A percentile compares a stretch with the other conserved stretches of the same genome.
These are phyloP conservation scores for Malassezia japonica DNA, from an alignment of 1,284 basidiomycete genomes.

Conservation along the genomic window DNA sequence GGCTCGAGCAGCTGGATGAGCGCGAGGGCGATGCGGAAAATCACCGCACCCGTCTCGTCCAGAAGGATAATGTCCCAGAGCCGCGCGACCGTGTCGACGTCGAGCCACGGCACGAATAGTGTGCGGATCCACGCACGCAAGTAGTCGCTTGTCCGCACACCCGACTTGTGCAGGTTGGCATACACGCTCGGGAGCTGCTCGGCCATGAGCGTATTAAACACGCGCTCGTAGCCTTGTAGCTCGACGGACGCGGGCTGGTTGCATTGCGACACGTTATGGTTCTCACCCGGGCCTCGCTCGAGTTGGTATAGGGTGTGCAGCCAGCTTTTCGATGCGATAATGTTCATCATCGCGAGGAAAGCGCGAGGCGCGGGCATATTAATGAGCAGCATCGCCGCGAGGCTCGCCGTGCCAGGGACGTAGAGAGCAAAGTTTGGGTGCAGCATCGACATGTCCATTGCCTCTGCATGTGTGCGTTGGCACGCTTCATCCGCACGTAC, in stretches of 20 bases:
- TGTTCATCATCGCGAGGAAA: conserved; percentile 77
- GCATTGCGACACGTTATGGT: not conserved
- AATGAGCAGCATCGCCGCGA: conserved; percentile 80
- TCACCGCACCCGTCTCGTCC: conserved; percentile 30
- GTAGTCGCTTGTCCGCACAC: conserved; percentile 24
- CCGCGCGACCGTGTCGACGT: conserved; percentile 34
- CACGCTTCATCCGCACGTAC: conserved; percentile 69
- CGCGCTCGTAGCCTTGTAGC: conserved; percentile 53
- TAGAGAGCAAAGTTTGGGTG: conserved; percentile 25
- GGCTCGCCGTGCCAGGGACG: conserved; percentile 47
- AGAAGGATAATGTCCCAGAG: conserved; percentile 40
- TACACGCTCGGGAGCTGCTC: conserved; percentile 84
- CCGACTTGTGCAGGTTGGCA: conserved; percentile 35
- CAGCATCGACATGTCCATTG: not conserved
- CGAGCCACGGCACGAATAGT: conserved; percentile 30
- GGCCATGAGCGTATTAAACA: conserved; percentile 81
- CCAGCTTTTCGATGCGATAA: conserved; percentile 50
- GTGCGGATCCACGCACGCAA: conserved; percentile 30
- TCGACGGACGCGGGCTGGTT: not conserved
- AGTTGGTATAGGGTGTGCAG: conserved; percentile 34
- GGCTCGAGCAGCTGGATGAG: conserved; percentile 33
- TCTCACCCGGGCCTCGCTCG: conserved; percentile 7
- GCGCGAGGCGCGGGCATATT: conserved; percentile 67
- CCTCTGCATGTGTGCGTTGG: not conserved
- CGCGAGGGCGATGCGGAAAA: conserved; percentile 36